These are phyloP conservation scores for Astrothelium macrocarpum DNA, from an alignment of 495 filamentous ascomycete species.

Conservation along the genomic window DNA sequence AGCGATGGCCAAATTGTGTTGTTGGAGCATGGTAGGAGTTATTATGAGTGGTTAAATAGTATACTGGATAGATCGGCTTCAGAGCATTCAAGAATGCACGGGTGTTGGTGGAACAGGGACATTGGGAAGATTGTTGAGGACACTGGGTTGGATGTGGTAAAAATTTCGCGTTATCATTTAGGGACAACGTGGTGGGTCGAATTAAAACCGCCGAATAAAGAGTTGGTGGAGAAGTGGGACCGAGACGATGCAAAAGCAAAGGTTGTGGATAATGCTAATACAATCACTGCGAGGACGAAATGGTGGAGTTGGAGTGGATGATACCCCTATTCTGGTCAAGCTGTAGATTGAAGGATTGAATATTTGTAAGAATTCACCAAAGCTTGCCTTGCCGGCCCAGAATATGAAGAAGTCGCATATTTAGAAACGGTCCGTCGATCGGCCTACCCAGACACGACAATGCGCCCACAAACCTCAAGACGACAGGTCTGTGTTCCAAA, in stretches of 20 bases:
- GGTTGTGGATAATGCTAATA: neutral
- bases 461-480: no score
- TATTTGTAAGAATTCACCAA: no score
- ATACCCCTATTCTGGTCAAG: neutral
- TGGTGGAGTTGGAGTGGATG: slow-evolving; percentile 4
- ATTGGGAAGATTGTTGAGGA: slow-evolving; percentile 68
- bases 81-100: slow-evolving; percentile 70
- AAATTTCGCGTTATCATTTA: slow-evolving; percentile 57
- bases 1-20: slow-evolving; percentile 62
- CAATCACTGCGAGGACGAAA: neutral
- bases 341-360: no score
- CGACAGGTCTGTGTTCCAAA: no score
- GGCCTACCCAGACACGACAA: no score
- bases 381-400: no score
- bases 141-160: slow-evolving; percentile 70
- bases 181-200: slow-evolving; percentile 70
- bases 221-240: neutral
- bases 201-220: slow-evolving; percentile 35
- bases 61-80: slow-evolving; percentile 68
- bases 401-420: no score
- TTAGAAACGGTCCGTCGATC: no score
- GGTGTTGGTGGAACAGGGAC: slow-evolving; percentile 97
- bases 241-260: neutral
- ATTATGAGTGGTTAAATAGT: slow-evolving; percentile 67
- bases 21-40: slow-evolving; percentile 81